These are phyloP conservation scores for Aspergillus egyptiacus DNA, from an alignment of 495 filamentous ascomycete species.

Conservation along the genomic window DNA sequence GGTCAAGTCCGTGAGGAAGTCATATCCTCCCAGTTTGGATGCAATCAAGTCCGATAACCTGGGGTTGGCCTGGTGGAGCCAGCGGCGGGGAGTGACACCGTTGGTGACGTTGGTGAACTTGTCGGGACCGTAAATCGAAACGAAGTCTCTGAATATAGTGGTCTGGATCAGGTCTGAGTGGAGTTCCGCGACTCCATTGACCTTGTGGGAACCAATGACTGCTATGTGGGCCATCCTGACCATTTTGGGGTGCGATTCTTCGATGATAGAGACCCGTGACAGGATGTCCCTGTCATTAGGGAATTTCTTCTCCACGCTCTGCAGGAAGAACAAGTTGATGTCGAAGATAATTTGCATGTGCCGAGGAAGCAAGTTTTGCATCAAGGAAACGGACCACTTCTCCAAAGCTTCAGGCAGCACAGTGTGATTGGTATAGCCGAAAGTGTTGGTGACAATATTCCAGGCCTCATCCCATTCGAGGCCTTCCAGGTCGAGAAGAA, in stretches of 20 bases:
- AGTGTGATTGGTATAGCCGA: slow-evolving; percentile 97
- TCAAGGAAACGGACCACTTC: slow-evolving; percentile 93
- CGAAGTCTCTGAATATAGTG: slow-evolving; percentile 99
- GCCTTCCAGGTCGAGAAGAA: slow-evolving; percentile 82
- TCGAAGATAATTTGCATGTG: slow-evolving; percentile 99
- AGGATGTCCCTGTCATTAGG: slow-evolving; percentile 85
- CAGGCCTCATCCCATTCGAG: slow-evolving; percentile 93
- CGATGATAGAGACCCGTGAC: slow-evolving; percentile 83
- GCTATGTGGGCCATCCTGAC: slow-evolving; percentile 94
- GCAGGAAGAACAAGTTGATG: slow-evolving; percentile 91
- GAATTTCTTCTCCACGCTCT: slow-evolving; percentile 80
- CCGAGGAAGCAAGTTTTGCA: slow-evolving; percentile 88
- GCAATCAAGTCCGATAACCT: slow-evolving; percentile 86
- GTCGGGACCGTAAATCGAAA: slow-evolving; percentile 85
- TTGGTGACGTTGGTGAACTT: slow-evolving; percentile 99
- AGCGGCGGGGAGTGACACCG: slow-evolving; percentile 89
- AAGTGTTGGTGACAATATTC: slow-evolving; percentile 69
- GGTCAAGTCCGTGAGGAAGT: slow-evolving; percentile 83
- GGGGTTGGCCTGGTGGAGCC: slow-evolving; percentile 97
- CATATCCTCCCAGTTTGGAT: slow-evolving; percentile 73
- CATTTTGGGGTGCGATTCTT: slow-evolving; percentile 97
- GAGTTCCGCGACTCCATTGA: slow-evolving; percentile 95
- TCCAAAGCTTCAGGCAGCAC: slow-evolving; percentile 94
- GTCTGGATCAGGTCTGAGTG: slow-evolving; percentile 96
- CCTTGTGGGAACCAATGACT: slow-evolving; percentile 96